Evolutionary conservation across 768 basidiomycete species (phyloP), one percentile per base, ranked within the genome.

Genomic region (Mycena chlorophos): DNA sequence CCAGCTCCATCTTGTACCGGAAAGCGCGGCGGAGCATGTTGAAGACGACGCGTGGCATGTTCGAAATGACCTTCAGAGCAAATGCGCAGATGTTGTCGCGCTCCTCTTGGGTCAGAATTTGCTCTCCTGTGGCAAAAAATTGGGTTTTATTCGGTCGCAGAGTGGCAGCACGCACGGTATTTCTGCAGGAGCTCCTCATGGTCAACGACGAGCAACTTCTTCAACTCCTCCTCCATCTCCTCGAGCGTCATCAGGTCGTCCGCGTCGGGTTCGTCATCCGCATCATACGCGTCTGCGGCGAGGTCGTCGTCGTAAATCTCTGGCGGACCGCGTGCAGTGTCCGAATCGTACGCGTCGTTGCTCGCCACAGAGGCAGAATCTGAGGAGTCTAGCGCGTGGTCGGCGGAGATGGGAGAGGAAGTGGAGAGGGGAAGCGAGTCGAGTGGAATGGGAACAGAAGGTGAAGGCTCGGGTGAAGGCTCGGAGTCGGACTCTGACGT

Each of bases 71-170:
- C 6, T 43, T 55, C 2, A 73, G 60, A 19, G 43, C 31, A 50
- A 71, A 71, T 0, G 67, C 68, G 4, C 55, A 57, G 20, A 72
- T 70, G 48, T 69, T 64, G 42, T 69, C 65, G 1, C 64, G 23
- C n/a, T 72, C 71, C 26, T 65, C 3, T 0, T 63, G 56, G 0
- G 64, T 55, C 20, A 71, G 52, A 12, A 61, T 46, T 12, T 52
- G 28, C 48, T 67, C 57, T 4, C 66, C 66, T 67, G 40, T 20
- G 40, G 1, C 34, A 23, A 40, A 20, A 12, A 25, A 37, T 4
- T 30, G 31, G 8, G 31, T 8, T 34, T 34, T 34, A 17, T n/a
- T n/a, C n/a, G n/a, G n/a, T n/a, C n/a, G n/a, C n/a, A n/a, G n/a
- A n/a, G n/a, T n/a, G 17, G 31, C 17, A 34, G 31, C 31, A 34